Evolutionary conservation across 352 stramenopile genomes (phyloP).

Genomic region (Phytopythium helicoides): DNA sequence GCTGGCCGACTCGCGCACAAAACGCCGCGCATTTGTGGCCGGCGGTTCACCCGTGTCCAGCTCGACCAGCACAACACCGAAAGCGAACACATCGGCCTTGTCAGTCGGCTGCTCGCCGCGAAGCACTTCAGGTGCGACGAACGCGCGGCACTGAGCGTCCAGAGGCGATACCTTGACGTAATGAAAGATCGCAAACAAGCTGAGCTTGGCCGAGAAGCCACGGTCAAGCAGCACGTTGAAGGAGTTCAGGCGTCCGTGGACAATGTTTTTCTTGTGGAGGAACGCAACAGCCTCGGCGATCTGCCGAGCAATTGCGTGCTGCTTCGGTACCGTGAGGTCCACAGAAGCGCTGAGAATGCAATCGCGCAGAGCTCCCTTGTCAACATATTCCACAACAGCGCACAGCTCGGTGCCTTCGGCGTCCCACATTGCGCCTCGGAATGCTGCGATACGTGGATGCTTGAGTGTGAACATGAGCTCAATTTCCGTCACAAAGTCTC

Average conservation of each 20-base stretch:
- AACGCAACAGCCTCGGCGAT: constrained; percentile 67
- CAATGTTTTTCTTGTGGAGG: constrained; percentile 64
- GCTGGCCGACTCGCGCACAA: constrained; percentile 23
- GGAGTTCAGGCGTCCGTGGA: constrained; percentile 73
- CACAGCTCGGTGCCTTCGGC: constrained; percentile 64
- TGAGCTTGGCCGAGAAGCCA: constrained; percentile 66
- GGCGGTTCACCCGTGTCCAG: constrained; percentile 70
- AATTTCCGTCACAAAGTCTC: constrained; percentile 80
- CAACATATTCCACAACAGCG: constrained; percentile 68
- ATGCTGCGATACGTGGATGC: constrained; percentile 65
- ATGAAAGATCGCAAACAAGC: constrained; percentile 76
- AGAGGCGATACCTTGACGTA: constrained; percentile 71
- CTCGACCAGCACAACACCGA: constrained; percentile 78
- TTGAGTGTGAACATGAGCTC: constrained; percentile 72
- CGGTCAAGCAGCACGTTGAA: constrained; percentile 80
- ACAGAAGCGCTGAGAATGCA: constrained; percentile 36
- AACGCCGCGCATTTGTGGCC: constrained; percentile 49
- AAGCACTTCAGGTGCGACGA: constrained; percentile 70
- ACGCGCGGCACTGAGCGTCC: constrained; percentile 62
- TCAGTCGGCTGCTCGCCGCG: constrained; percentile 68
- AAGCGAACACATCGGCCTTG: constrained; percentile 71
- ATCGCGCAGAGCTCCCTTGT: constrained; percentile 61
- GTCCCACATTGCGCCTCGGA: constrained; percentile 75
- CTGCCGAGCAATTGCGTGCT: constrained; percentile 66
- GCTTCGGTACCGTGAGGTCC: constrained; percentile 50